Conservation (phyloP, 1,284 basidiomycete genomes). For the Moesziomyces aphidis region DNA sequence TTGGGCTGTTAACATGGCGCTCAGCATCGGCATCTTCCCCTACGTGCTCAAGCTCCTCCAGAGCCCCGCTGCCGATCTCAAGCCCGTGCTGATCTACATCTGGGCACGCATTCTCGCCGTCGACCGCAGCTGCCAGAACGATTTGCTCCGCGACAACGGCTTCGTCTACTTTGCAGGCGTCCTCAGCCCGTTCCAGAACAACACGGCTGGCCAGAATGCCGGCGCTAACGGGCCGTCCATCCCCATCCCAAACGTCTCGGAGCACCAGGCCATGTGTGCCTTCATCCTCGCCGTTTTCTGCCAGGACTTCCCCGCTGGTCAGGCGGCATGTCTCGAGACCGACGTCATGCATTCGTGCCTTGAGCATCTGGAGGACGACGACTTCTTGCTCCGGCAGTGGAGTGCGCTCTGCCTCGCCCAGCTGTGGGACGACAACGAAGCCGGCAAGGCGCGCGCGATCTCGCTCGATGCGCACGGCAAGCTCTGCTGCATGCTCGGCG, state of each 20-base stretch:
- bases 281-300: conserved; percentile 95
- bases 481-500: conserved; percentile 83
- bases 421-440: conserved; percentile 93
- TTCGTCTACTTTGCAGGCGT: conserved; percentile 66
- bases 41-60: conserved; percentile 97
- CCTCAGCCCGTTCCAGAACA: conserved; percentile 58
- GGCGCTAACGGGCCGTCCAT: conserved; percentile 67
- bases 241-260: conserved; percentile 86
- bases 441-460: conserved; percentile 87
- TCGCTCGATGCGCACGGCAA: conserved; percentile 86
- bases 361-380: conserved; percentile 82
- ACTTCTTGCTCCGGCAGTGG: conserved; percentile 94
- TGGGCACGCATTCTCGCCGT: conserved; percentile 98
- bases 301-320: conserved; percentile 86
- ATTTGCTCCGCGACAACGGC: conserved; percentile 79
- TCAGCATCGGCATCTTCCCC: conserved; percentile 99
- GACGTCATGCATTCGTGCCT: conserved; percentile 91
- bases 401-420: conserved; percentile 91
- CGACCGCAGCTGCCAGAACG: conserved; percentile 90
- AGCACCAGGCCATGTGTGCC: conserved; percentile 98
- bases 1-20: conserved; percentile 96
- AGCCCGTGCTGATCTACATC: conserved; percentile 98
- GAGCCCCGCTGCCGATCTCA: conserved; percentile 91
- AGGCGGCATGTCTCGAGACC: conserved; percentile 85
- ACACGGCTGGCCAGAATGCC: conserved; percentile 23